Percentiles rank a stretch among this genome's conserved stretches.
Conservation (phyloP, 2,329 filamentous ascomycete genomes). For the Mycogone perniciosa region DNA sequence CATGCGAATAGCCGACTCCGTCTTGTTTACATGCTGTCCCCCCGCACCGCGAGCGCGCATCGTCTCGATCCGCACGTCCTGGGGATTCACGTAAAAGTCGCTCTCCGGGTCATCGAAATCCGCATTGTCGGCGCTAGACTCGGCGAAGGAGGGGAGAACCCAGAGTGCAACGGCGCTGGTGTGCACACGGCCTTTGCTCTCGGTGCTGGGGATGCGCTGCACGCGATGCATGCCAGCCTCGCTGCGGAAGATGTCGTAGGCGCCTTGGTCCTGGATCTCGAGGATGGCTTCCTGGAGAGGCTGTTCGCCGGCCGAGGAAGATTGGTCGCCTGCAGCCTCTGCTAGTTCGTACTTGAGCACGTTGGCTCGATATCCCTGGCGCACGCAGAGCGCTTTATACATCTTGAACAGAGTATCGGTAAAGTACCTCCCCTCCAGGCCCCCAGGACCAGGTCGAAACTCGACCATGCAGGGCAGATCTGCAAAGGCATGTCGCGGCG, state of each 20-base stretch:
- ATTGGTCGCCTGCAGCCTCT: constrained; percentile 54
- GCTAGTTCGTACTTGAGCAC: constrained; percentile 75
- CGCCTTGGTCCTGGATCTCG: constrained; percentile 68
- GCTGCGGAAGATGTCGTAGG: constrained; percentile 74
- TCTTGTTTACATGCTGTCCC: constrained; percentile 97
- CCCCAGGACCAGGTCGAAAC: constrained; percentile 85
- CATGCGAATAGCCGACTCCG: constrained; percentile 87
- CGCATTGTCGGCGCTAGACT: constrained; percentile 41
- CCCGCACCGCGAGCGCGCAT: constrained; percentile 91
- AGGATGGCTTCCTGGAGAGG: constrained; percentile 83
- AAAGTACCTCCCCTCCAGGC: constrained; percentile 86
- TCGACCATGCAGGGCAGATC: constrained; percentile 86
- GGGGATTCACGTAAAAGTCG: constrained; percentile 82
- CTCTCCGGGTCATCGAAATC: constrained; percentile 79
- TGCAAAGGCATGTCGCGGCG: constrained; percentile 85
- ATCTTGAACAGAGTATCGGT: constrained; percentile 81
- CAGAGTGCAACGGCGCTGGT: constrained; percentile 89
- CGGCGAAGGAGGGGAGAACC: constrained; percentile 79
- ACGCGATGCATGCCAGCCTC: constrained; percentile 95
- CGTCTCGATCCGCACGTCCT: constrained; percentile 77
- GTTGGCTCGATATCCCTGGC: constrained; percentile 57
- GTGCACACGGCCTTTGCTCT: constrained; percentile 85
- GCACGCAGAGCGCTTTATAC: constrained; percentile 75
- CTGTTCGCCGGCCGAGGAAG: constrained; percentile 52
- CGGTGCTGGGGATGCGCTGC: constrained; percentile 86